These are phyloP conservation scores for Cadophora luteo-olivacea DNA, from an alignment of 2,329 filamentous ascomycete species.

Conservation along the genomic window DNA sequence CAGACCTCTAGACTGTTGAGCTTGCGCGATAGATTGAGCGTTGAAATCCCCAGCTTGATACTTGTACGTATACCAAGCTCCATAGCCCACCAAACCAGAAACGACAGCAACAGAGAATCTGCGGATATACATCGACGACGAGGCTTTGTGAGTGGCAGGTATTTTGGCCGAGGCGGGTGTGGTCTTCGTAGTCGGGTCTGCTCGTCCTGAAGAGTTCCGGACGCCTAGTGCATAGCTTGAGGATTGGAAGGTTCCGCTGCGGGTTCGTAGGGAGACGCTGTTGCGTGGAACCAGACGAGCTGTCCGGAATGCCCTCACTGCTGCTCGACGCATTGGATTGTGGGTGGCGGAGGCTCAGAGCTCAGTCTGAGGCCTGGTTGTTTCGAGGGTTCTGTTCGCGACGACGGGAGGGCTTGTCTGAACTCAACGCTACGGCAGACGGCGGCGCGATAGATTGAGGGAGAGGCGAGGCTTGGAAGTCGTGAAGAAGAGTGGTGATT, in stretches of 20 bases:
- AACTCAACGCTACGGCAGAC: not conserved
- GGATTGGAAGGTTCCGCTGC: conserved; percentile 48
- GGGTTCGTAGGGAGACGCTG: conserved; percentile 59
- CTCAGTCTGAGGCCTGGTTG: conserved; percentile 29
- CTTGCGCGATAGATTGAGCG: conserved; percentile 13
- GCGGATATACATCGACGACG: conserved; percentile 75
- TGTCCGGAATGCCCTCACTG: conserved; percentile 71
- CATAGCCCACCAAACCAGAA: conserved; percentile 73
- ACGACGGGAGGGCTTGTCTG: not conserved
- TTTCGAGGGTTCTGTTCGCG: conserved; percentile 22
- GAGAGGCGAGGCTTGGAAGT: not conserved
- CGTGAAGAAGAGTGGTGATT: not conserved
- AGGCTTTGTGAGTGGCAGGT: conserved; percentile 28
- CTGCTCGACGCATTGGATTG: conserved; percentile 75
- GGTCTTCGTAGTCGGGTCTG: conserved; percentile 39
- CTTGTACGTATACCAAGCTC: conserved; percentile 77
- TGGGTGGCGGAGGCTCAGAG: conserved; percentile 23
- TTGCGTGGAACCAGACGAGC: conserved; percentile 69
- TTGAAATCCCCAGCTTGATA: conserved; percentile 39
- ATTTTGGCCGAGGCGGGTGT: conserved; percentile 22
- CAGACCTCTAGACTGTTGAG: conserved; percentile 41
- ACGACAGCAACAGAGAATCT: conserved; percentile 70
- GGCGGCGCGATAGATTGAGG: not conserved
- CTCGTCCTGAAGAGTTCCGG: conserved; percentile 51
- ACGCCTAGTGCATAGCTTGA: conserved; percentile 53